Percentiles rank a stretch among this genome's conserved stretches.
Evolutionary conservation across 2,329 filamentous ascomycete species (phyloP).

Genomic region (Penicillium janthinellum): DNA sequence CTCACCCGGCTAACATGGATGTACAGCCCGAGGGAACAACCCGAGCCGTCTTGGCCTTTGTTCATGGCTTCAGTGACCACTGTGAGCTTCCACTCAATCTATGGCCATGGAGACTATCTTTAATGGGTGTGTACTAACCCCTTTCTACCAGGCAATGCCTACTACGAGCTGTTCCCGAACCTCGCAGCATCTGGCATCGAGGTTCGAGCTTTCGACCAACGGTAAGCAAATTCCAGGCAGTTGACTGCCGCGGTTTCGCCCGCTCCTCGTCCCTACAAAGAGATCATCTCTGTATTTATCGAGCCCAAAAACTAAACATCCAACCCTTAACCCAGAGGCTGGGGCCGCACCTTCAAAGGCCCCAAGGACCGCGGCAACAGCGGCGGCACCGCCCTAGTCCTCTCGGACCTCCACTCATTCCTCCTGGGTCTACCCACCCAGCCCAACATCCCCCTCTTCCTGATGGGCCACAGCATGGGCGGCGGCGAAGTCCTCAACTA

Average conservation of each 20-base stretch:
- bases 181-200: slow-evolving; percentile 74
- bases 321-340: slow-evolving; percentile 56
- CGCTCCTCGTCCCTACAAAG: background rate
- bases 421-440: slow-evolving; percentile 60
- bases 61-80: slow-evolving; percentile 92
- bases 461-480: slow-evolving; percentile 91
- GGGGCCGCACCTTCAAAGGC: slow-evolving; percentile 71
- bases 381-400: slow-evolving; percentile 71
- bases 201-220: slow-evolving; percentile 78
- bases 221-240: slow-evolving; percentile 34
- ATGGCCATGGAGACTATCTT: background rate
- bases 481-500: slow-evolving; percentile 74
- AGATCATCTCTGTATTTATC: background rate
- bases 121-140: background rate
- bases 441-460: slow-evolving; percentile 61
- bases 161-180: slow-evolving; percentile 71
- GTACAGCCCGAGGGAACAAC: slow-evolving; percentile 29
- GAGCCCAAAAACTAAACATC: background rate
- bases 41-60: slow-evolving; percentile 73
- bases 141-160: slow-evolving; percentile 61
- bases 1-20: background rate
- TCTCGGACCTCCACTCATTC: slow-evolving; percentile 78
- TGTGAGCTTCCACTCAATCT: slow-evolving; percentile 36
- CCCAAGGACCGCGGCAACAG: slow-evolving; percentile 68
- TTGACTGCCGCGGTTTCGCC: too few relatives aligned